A percentile compares a stretch with the other conserved stretches of the same genome.
Evolutionary conservation across 75 land plant species (phyloP).

Genomic region (Sequoia sempervirens): DNA sequence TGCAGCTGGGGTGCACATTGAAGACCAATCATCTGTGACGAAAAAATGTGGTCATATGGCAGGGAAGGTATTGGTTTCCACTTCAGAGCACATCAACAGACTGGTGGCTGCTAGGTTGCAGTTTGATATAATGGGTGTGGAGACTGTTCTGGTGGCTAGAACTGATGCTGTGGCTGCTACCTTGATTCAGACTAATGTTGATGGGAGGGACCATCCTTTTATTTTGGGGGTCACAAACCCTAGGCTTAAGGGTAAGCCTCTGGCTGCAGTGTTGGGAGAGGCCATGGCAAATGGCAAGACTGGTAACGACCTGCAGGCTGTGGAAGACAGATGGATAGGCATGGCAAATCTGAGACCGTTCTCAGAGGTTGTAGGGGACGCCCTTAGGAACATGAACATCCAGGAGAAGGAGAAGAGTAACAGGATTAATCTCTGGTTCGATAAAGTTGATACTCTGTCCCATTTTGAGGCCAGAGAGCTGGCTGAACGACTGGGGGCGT

Average conservation of each 20-base stretch:
- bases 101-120: slow-evolving; percentile 86
- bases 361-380: slow-evolving; percentile 63
- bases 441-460: slow-evolving; percentile 31
- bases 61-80: slow-evolving; percentile 82
- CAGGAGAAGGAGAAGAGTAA: slow-evolving; percentile 46
- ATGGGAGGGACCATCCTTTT: slow-evolving; percentile 78
- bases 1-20: slow-evolving; percentile 84
- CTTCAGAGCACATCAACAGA: slow-evolving; percentile 76
- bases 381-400: slow-evolving; percentile 39
- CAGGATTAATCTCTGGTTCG: slow-evolving; percentile 53
- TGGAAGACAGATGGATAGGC: slow-evolving; percentile 73
- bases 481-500: slow-evolving; percentile 62
- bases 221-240: slow-evolving; percentile 83
- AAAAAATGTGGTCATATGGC: slow-evolving; percentile 96
- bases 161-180: slow-evolving; percentile 87
- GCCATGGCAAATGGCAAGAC: slow-evolving; percentile 56
- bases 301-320: slow-evolving; percentile 66
- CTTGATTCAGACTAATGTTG: slow-evolving; percentile 72
- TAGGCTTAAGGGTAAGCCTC: slow-evolving; percentile 37
- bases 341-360: slow-evolving; percentile 60
- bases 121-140: slow-evolving; percentile 90
- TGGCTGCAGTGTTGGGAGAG: slow-evolving; percentile 43
- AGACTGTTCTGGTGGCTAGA: slow-evolving; percentile 70
- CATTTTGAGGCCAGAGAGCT: slow-evolving; percentile 57
- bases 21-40: slow-evolving; percentile 66